Percentiles rank a stretch among this genome's conserved stretches.
Evolutionary conservation across 345 rosid species (phyloP).

Genomic region (Excoecaria agallocha): DNA sequence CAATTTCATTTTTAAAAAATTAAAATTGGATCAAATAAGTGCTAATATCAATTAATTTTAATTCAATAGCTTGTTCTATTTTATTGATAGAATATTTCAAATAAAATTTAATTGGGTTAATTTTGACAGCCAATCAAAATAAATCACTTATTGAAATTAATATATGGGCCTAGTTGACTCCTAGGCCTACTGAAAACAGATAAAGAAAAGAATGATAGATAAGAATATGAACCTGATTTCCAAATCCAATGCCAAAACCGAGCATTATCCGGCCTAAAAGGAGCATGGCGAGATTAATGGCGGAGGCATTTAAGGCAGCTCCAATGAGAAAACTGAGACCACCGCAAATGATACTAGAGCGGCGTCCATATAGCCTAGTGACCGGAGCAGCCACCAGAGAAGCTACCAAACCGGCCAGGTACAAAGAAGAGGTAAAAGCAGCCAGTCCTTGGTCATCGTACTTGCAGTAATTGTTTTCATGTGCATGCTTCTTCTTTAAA

Average conservation of each 20-base stretch:
- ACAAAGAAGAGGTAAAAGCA: constrained; percentile 84
- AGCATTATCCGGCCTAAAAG: constrained; percentile 81
- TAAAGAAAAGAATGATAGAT: neutral
- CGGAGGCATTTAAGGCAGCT: constrained; percentile 66
- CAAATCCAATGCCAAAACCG: constrained; percentile 93
- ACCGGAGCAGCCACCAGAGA: constrained; percentile 77
- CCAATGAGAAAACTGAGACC: constrained; percentile 78
- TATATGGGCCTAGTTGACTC: too few species aligned
- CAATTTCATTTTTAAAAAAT: too few species aligned
- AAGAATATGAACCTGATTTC: constrained; percentile 63
- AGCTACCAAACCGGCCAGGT: constrained; percentile 83
- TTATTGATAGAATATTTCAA: too few species aligned
- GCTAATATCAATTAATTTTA: too few species aligned
- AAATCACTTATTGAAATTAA: too few species aligned
- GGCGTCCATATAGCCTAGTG: constrained; percentile 74
- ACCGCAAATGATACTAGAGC: constrained; percentile 77
- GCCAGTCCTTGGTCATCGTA: constrained; percentile 73
- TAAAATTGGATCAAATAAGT: too few species aligned
- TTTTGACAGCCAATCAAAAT: too few species aligned
- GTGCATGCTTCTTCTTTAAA: constrained; percentile 61
- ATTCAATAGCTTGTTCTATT: too few species aligned
- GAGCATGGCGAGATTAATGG: constrained; percentile 71
- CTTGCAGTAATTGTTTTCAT: constrained; percentile 93
- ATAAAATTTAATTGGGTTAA: too few species aligned
- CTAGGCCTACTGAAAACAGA: too few species aligned